Evolutionary conservation across 140 eudicot species (phyloP), one percentile per base, ranked within the genome.

Genomic region (Erigeron philadelphicus): DNA sequence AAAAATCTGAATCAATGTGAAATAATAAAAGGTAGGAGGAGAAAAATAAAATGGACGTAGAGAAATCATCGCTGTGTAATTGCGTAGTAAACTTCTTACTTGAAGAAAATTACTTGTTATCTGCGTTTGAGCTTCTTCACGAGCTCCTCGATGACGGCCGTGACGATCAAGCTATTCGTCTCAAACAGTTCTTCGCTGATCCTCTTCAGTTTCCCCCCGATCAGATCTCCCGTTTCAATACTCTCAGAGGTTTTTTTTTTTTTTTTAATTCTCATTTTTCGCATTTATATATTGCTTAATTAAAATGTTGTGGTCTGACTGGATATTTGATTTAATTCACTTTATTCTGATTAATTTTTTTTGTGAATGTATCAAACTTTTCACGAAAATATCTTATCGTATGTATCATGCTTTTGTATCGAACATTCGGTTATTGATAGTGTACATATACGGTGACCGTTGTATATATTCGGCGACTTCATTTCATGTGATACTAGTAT

Each of bases 131-230:
- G 87, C 95, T 94, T 45, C 99, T 94, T 73, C 99, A 94, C 68
- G 99, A 94, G 87, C 99, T 94, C 25, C 93, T 94, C 72, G 99
- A 94, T 43, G 99, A 94, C 44, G 99, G 97, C 44, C 93, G 97
- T 48, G 91, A 87, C 48, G 86, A 81, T 76, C 97, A 84, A 42
- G 99, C 99, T 12, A 94, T 94, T 77, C 97, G 99, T 52, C 95
- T 94, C 61, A 94, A 94, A 72, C 80, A 94, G 35, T 89, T 87
- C 72, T 94, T 94, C 72, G 78, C 94, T 52, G 90, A 94, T 85
- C 89, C 94, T 15, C 43, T 88, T 63, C 97, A 89, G 16, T 94
- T 94, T 65, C 97, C 99, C 31, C 91, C 99, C 40, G 99, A 94
- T 83, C 97, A 87, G 96, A 94, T 94, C 90, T 85, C 99, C 7